phyloP scores from a whole-genome alignment of 345 rosid genomes.

The Citrus mangshanensis region DNA sequence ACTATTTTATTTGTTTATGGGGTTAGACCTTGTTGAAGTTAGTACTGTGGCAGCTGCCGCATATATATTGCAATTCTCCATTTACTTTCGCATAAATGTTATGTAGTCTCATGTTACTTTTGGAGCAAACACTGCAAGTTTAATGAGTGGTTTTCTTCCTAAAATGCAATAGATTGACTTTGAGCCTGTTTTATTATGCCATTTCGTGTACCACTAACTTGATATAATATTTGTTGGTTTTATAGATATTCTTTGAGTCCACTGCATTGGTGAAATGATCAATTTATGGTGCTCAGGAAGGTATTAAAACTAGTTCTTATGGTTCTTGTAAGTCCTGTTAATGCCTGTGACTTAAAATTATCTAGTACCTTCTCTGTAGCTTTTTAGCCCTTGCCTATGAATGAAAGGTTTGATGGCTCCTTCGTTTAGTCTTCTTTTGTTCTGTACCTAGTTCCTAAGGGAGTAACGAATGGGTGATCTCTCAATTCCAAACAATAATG shows the following conservation, averaged over 20 bases:
- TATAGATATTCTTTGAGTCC: constrained; percentile 25
- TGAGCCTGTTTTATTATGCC: not conserved
- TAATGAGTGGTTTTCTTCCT: not conserved
- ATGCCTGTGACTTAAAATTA: too few relatives aligned
- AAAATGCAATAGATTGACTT: not conserved
- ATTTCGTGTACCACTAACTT: constrained; percentile 5
- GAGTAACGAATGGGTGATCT: too few relatives aligned
- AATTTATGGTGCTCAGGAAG: constrained; percentile 72
- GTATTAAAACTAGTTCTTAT: not conserved
- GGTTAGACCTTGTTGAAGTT: not conserved
- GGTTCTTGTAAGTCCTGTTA: too few relatives aligned
- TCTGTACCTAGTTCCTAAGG: too few relatives aligned
- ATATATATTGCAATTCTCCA: not conserved
- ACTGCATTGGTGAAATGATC: constrained; percentile 46
- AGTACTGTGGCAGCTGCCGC: not conserved
- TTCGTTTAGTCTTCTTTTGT: too few relatives aligned
- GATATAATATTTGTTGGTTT: constrained; percentile 12
- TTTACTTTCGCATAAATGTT: too few relatives aligned
- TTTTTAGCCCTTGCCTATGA: too few relatives aligned
- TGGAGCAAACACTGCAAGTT: not conserved
- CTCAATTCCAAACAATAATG: too few relatives aligned
- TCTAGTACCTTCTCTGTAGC: too few relatives aligned
- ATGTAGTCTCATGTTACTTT: too few relatives aligned
- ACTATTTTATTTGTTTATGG: constrained; percentile 3
- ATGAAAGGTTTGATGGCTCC: too few relatives aligned